phyloP scores from a whole-genome alignment of 306 rosid species.

The Albizia julibrissin region DNA sequence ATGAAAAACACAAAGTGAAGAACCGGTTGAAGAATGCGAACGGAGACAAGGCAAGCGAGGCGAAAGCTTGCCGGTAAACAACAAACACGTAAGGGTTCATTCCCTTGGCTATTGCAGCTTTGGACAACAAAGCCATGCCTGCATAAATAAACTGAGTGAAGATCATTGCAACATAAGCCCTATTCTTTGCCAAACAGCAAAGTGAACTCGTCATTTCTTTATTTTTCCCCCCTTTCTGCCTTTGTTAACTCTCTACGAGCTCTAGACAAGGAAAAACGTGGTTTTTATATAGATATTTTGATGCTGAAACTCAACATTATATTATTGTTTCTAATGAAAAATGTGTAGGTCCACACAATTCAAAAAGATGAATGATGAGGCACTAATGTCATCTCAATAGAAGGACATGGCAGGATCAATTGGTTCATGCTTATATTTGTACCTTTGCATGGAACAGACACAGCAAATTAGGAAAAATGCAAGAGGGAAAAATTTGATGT shows the following conservation, averaged over 20 bases:
- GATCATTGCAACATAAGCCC: conserved; percentile 74
- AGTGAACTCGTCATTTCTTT: conserved; percentile 47
- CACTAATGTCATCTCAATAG: conserved; percentile 31
- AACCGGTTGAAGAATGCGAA: conserved; percentile 85
- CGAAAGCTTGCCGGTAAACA: conserved; percentile 89
- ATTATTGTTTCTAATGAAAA: conserved; percentile 24
- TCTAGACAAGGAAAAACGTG: conserved; percentile 14
- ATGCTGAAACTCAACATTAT: conserved; percentile 5
- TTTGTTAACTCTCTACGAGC: neutral
- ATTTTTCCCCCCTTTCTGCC: neutral
- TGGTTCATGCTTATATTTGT: conserved; percentile 28
- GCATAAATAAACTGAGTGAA: conserved; percentile 71
- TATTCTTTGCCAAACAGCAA: conserved; percentile 33
- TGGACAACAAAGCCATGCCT: conserved; percentile 94
- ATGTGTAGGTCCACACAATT: conserved; percentile 15
- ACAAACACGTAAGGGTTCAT: conserved; percentile 92
- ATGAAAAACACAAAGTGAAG: neutral
- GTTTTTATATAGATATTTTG: conserved; percentile 36
- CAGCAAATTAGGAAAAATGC: conserved; percentile 14
- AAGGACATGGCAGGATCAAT: conserved; percentile 12
- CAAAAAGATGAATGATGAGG: conserved; percentile 36
- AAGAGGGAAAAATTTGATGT: conserved; percentile 23
- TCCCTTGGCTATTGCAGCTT: conserved; percentile 82
- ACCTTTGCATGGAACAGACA: conserved; percentile 23
- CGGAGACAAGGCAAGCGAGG: conserved; percentile 70